These are phyloP conservation scores for Neonectria neomacrospora DNA, from an alignment of 2,329 filamentous ascomycete genomes.

Conservation along the genomic window DNA sequence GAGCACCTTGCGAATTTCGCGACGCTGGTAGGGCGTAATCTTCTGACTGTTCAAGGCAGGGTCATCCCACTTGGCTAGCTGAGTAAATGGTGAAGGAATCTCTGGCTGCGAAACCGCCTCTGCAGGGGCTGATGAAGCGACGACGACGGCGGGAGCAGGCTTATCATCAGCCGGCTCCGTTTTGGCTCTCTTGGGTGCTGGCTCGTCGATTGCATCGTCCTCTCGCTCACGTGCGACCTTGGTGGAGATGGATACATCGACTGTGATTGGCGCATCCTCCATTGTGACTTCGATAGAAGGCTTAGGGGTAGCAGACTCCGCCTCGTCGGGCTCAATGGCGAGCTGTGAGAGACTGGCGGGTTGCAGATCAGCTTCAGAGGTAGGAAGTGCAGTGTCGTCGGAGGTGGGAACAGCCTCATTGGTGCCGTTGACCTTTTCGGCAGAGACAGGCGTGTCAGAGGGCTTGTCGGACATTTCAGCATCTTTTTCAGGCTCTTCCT, in stretches of 20 bases:
- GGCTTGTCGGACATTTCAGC: slow-evolving; percentile 36
- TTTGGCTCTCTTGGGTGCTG: slow-evolving; percentile 82
- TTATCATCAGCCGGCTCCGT: slow-evolving; percentile 67
- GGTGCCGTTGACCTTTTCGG: slow-evolving; percentile 31
- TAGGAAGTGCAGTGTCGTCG: slow-evolving; percentile 38
- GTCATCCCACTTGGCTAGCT: slow-evolving; percentile 55
- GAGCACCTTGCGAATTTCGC: slow-evolving; percentile 72
- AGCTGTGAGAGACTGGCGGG: slow-evolving; percentile 53
- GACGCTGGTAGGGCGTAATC: slow-evolving; percentile 69
- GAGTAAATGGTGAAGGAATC: slow-evolving; percentile 42
- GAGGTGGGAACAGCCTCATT: slow-evolving; percentile 24
- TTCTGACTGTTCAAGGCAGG: slow-evolving; percentile 56
- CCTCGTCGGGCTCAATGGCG: slow-evolving; percentile 51
- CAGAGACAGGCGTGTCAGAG: slow-evolving; percentile 1
- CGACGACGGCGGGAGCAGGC: slow-evolving; percentile 25
- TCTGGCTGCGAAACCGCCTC: slow-evolving; percentile 37
- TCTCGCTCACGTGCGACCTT: slow-evolving; percentile 83
- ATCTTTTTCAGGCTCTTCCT: slow-evolving; percentile 38
- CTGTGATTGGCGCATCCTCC: slow-evolving; percentile 56
- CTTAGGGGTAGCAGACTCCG: slow-evolving; percentile 41
- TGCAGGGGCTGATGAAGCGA: slow-evolving; percentile 31
- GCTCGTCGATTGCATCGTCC: slow-evolving; percentile 73
- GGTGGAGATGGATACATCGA: slow-evolving; percentile 50
- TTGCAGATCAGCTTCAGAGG: slow-evolving; percentile 51
- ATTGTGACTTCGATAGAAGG: slow-evolving; percentile 60